phyloP scores from a whole-genome alignment of 306 rosid genomes.

The Cicer arietinum region DNA sequence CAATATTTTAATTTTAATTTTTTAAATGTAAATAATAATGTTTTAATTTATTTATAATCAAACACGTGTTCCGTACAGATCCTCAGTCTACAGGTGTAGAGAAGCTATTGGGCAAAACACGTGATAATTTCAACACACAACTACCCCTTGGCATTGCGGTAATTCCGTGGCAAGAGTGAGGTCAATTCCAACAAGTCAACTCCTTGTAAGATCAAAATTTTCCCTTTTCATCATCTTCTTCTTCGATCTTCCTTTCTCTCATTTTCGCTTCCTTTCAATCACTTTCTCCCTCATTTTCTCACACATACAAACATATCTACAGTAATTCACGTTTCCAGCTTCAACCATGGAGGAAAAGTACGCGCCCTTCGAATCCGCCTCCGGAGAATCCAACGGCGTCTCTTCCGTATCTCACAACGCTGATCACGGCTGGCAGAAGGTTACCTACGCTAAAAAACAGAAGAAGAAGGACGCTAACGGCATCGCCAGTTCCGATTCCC shows the following conservation, averaged over 20 bases:
- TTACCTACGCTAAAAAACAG: constrained; percentile 78
- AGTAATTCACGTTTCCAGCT: neutral
- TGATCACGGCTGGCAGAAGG: constrained; percentile 98
- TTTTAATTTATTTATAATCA: too few relatives aligned
- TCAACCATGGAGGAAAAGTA: constrained; percentile 62
- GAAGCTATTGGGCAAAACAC: constrained; percentile 46
- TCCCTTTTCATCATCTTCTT: constrained; percentile 7
- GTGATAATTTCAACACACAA: constrained; percentile 41
- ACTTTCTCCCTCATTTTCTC: constrained; percentile 27
- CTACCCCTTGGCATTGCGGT: constrained; percentile 51
- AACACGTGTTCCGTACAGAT: constrained; percentile 1
- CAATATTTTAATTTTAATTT: too few relatives aligned
- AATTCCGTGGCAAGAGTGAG: constrained; percentile 44
- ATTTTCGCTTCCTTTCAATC: constrained; percentile 34
- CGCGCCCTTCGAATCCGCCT: constrained; percentile 24
- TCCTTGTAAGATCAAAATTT: constrained; percentile 31
- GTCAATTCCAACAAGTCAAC: constrained; percentile 52
- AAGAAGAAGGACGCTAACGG: constrained; percentile 63
- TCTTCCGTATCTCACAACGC: constrained; percentile 14
- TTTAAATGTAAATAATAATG: too few relatives aligned
- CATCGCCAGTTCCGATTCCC: constrained; percentile 45
- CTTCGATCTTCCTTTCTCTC: constrained; percentile 1
- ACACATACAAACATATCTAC: neutral
- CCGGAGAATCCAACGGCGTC: constrained; percentile 36
- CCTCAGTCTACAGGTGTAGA: constrained; percentile 30